Base-by-base conservation (phyloP, 108 stramenopile species). In the Nitzschia inconspicua region DNA sequence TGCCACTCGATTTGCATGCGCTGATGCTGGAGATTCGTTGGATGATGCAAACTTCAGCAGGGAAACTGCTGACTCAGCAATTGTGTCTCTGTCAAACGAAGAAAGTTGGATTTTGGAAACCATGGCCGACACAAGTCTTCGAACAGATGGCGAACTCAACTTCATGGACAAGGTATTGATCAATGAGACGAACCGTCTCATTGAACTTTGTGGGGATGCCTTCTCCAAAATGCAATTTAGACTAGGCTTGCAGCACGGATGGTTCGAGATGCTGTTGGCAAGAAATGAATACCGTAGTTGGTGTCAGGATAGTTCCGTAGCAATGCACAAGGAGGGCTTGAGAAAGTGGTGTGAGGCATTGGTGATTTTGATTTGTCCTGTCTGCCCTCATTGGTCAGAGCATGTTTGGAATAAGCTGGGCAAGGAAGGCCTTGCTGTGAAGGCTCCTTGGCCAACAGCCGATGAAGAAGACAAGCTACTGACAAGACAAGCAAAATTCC, bases 11-110 rank as follows among this genome's bases (percentile, higher is more conserved):
- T 93, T 99, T 67, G 93, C 97, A 2, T 89, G 93, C 46, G 97
- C 98, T 25, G 95, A 94, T 65, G 95, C 96, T 11, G 98, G 98
- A 2, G 98, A 99, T 70, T 77, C 87, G n/a, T 56, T 98, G 31
- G 97, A 98, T 52, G 98, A 99, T 66, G 96, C 97, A n/a, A 99
- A 99, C 86, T 99, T 99, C 49, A 91, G 79, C 50, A 76, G 90
- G 24, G 93, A 87, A 42, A 83, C 82, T 47, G 98, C 97, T 14
- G 96, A 99, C 64, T 43, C 73, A 39, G 91, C 96, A 14, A 87
- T 99, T 57, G 75, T 95, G 8, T 75, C 85, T 5, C 86, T 99
- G 20, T 72, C 62, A 14, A 95, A 78, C 50, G 96, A 99, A 73
- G 86, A 93, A 49, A 72, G 75, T 5, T 93, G 86, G 89, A 88